Evolutionary conservation across 2,329 filamentous ascomycete genomes (phyloP).

Genomic region (Cryphonectria naterciae): DNA sequence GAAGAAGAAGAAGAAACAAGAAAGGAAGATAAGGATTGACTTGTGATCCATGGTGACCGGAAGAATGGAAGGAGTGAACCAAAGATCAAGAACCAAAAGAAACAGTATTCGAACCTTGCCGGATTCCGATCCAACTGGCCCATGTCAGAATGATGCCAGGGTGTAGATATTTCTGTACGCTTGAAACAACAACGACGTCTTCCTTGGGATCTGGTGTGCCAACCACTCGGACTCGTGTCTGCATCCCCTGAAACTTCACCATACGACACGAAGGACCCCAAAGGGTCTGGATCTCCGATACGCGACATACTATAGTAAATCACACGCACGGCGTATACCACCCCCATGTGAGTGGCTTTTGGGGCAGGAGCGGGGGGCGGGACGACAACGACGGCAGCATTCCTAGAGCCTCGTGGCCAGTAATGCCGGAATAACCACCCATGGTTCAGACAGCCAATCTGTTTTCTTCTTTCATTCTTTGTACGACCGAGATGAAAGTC

Average conservation of each 20-base stretch:
- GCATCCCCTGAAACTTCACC: background rate
- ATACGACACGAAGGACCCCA: background rate
- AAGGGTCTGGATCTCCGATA: background rate
- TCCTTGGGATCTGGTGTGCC: slow-evolving; percentile 2
- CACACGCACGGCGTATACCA: background rate
- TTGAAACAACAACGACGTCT: background rate
- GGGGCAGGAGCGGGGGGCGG: background rate
- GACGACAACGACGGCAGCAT: background rate
- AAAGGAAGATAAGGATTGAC: background rate
- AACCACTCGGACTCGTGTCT: background rate
- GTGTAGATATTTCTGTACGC: slow-evolving; percentile 6
- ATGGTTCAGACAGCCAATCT: background rate
- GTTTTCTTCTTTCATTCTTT: background rate
- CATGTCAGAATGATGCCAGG: background rate
- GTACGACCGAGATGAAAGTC: background rate
- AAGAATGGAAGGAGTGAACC: background rate
- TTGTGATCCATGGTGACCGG: background rate
- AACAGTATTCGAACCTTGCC: background rate
- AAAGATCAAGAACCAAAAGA: background rate
- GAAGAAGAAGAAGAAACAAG: background rate
- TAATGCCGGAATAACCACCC: background rate
- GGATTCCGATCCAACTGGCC: background rate
- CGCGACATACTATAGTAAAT: background rate
- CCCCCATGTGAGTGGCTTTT: background rate
- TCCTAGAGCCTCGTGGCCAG: background rate